These are phyloP conservation scores for Pyrrhoderma noxium DNA, from an alignment of 1,284 basidiomycete genomes.

Conservation along the genomic window DNA sequence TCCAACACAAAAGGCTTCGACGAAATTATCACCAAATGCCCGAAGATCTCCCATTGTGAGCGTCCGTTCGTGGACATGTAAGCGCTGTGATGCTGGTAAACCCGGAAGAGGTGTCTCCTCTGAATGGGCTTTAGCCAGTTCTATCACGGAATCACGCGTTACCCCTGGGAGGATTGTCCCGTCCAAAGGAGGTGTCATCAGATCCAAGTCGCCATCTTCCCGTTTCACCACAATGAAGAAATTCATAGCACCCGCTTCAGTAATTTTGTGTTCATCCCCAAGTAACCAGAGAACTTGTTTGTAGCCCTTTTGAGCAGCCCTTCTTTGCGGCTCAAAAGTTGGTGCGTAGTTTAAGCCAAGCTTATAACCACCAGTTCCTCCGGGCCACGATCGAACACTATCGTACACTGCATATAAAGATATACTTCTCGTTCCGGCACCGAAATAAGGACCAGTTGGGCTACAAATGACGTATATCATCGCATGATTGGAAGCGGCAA, in stretches of 20 bases:
- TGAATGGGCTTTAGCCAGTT: constrained; percentile 46
- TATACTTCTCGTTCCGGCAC: constrained; percentile 52
- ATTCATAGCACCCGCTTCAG: constrained; percentile 66
- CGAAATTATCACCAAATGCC: constrained; percentile 44
- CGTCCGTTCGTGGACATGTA: constrained; percentile 51
- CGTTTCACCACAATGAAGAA: constrained; percentile 50
- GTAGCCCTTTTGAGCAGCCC: constrained; percentile 63
- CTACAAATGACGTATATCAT: constrained; percentile 64
- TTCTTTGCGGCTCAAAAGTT: constrained; percentile 55
- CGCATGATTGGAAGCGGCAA: constrained; percentile 61
- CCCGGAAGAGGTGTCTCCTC: constrained; percentile 30
- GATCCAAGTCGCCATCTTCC: constrained; percentile 50
- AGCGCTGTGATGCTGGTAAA: constrained; percentile 30
- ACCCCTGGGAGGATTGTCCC: constrained; percentile 70
- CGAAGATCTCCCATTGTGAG: constrained; percentile 60
- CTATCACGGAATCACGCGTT: constrained; percentile 67
- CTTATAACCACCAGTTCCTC: constrained; percentile 64
- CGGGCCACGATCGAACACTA: constrained; percentile 77
- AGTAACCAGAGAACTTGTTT: constrained; percentile 58
- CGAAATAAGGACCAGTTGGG: constrained; percentile 70
- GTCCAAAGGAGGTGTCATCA: constrained; percentile 70
- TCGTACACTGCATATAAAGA: constrained; percentile 64
- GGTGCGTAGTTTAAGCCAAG: constrained; percentile 68
- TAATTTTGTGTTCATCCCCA: constrained; percentile 29
- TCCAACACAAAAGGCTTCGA: constrained; percentile 70